A percentile compares a stretch with the other conserved stretches of the same genome.
Conservation (phyloP, 176 grass and related monocot species). For the Oryza meridionalis region DNA sequence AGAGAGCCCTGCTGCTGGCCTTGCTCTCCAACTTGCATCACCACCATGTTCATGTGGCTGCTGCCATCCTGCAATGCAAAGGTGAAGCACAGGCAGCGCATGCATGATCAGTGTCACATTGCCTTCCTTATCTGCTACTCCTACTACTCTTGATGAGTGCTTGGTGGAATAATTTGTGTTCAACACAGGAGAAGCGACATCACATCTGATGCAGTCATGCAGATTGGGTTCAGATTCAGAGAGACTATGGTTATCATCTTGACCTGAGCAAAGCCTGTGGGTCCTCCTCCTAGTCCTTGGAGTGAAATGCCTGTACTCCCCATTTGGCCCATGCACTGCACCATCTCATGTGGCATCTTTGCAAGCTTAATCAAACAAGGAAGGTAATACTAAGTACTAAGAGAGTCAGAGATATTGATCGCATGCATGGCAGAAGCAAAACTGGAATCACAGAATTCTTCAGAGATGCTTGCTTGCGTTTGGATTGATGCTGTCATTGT, state of each 20-base stretch:
- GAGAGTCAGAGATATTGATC: not conserved
- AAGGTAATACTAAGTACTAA: not conserved
- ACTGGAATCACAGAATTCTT: not conserved
- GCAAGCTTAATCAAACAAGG: not conserved
- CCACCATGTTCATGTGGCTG: not conserved
- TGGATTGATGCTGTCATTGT: not conserved
- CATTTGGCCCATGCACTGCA: conserved; percentile 23
- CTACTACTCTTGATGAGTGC: not conserved
- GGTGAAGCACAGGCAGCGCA: conserved; percentile 4
- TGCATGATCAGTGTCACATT: not conserved
- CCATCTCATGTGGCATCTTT: conserved; percentile 10
- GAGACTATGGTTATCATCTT: conserved; percentile 25
- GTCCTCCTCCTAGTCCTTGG: not conserved
- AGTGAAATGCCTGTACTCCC: conserved; percentile 1
- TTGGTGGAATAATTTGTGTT: conserved; percentile 10
- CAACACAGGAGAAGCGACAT: not conserved
- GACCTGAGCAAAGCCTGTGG: conserved; percentile 33
- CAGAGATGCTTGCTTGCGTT: not conserved
- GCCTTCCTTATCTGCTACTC: not conserved
- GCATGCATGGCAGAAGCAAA: not conserved
- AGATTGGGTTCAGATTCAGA: not conserved
- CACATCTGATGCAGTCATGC: not conserved
- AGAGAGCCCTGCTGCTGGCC: not conserved
- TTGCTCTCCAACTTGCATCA: conserved; percentile 1
- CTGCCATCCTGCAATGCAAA: conserved; percentile 19